These are phyloP conservation scores for Apiospora rasikravindrae DNA, from an alignment of 2,329 filamentous ascomycete species.

Conservation along the genomic window DNA sequence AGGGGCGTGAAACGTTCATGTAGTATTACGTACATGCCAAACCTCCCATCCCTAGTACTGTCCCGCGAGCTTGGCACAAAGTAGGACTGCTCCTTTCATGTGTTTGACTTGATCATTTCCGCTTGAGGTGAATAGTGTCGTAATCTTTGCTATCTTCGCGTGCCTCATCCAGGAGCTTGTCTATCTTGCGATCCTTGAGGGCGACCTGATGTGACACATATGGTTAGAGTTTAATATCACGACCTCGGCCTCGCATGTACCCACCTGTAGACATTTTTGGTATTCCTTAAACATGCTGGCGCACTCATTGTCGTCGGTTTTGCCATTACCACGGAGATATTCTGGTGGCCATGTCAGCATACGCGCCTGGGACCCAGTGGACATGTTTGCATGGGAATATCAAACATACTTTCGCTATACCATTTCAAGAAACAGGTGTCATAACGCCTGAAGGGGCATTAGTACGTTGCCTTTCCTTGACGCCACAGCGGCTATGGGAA, in stretches of 20 bases:
- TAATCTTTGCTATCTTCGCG: constrained; percentile 89
- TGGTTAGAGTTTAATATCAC: constrained; percentile 10
- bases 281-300: constrained; percentile 86
- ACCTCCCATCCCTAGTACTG: not conserved
- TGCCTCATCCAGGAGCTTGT: constrained; percentile 90
- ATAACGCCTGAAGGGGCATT: constrained; percentile 69
- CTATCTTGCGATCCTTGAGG: constrained; percentile 87
- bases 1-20: not conserved
- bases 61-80: not conserved
- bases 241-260: not conserved
- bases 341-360: constrained; percentile 56
- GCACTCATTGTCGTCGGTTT: constrained; percentile 79
- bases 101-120: constrained; percentile 36
- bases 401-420: constrained; percentile 91
- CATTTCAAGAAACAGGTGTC: constrained; percentile 98
- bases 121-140: constrained; percentile 71
- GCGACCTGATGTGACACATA: constrained; percentile 67
- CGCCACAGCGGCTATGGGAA: not conserved
- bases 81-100: not conserved
- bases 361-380: constrained; percentile 27
- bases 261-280: constrained; percentile 81
- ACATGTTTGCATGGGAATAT: constrained; percentile 19
- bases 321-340: constrained; percentile 85
- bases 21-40: not conserved
- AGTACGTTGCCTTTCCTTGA: not conserved